These are phyloP conservation scores for Kwoniella heveanensis DNA, from an alignment of 768 basidiomycete genomes.

Conservation along the genomic window DNA sequence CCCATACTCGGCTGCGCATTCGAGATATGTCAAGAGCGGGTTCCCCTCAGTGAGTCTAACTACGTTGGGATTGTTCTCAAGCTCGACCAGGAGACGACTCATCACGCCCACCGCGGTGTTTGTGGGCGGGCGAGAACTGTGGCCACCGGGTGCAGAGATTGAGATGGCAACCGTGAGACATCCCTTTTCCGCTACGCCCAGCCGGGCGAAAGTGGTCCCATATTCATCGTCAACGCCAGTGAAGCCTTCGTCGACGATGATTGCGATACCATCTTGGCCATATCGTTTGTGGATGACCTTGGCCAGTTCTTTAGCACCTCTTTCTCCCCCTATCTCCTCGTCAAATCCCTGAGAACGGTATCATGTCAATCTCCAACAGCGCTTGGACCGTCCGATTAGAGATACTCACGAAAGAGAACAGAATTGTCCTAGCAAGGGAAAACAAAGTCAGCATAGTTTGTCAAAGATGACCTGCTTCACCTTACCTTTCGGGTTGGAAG, in stretches of 20 bases:
- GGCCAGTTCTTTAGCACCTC: neutral
- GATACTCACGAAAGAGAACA: neutral
- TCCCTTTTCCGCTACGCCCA: neutral
- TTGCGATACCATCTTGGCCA: neutral
- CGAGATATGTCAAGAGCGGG: neutral
- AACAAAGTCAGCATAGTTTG: no score
- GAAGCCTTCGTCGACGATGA: slow-evolving; percentile 9
- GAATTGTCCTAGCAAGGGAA: neutral
- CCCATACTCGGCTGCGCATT: neutral
- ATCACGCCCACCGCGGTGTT: neutral
- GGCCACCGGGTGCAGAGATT: neutral
- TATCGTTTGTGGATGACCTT: neutral
- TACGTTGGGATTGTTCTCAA: neutral
- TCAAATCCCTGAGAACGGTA: neutral
- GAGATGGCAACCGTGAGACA: neutral
- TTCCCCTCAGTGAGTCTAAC: neutral
- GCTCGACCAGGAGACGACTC: neutral
- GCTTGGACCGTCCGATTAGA: neutral
- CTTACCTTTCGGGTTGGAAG: no score
- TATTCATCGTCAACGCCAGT: slow-evolving; percentile 2
- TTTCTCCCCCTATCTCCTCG: neutral
- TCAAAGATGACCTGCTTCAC: no score
- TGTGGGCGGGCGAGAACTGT: neutral
- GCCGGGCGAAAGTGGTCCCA: neutral
- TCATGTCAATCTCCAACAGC: neutral